Base-by-base conservation (phyloP, 163 green algal species). In the Chloroidium sp. region DNA sequence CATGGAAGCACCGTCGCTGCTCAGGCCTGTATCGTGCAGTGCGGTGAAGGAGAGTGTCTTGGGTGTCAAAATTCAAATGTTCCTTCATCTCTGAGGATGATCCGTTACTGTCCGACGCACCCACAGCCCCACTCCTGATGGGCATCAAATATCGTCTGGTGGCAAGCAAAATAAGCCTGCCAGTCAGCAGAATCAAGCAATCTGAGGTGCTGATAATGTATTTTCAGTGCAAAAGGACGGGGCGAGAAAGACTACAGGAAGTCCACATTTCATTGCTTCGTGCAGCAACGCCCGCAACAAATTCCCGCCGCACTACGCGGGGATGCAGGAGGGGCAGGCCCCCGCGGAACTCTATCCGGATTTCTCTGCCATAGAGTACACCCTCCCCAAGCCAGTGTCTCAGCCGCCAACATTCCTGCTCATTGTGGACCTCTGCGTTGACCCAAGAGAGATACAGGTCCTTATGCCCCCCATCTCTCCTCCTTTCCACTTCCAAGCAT, bases 291-390 rank as follows among this genome's bases (percentile, higher is more conserved):
- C 74, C 0, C 83, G 83, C 58, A 94, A 93, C 74, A 82, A 90
- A 68, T 93, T 94, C 77, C 90, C 90, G 59, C 83, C 84, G 62
- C 88, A 93, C 85, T 94, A 94, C 79, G 79, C 82, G 14, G 75
- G 78, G 12, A 91, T 94, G 76, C 82, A 78, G 12, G 89, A 93
- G 81, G 82, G 76, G 57, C 90, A 90, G 76, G 83, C 92, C 36
- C 90, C 89, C 14, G 90, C 88, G 12, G 90, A 94, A 85, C 88
- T 94, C 57, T 94, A 90, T 74, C 85, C 84, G 10, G 83, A 86
- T 64, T 91, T 91, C 83, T 87, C 82, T 4, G 87, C 82, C 10
- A 87, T 93, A 62, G 90, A 94, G 84, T 94, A 94, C 80, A 81
- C 74, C 64, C 74, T 82, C 61, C 77, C 78, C 14, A 59, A 76